Percentiles rank a stretch among this genome's conserved stretches.
Evolutionary conservation across 208 protist species (phyloP).

Genomic region (Vickermania spadyakhi): DNA sequence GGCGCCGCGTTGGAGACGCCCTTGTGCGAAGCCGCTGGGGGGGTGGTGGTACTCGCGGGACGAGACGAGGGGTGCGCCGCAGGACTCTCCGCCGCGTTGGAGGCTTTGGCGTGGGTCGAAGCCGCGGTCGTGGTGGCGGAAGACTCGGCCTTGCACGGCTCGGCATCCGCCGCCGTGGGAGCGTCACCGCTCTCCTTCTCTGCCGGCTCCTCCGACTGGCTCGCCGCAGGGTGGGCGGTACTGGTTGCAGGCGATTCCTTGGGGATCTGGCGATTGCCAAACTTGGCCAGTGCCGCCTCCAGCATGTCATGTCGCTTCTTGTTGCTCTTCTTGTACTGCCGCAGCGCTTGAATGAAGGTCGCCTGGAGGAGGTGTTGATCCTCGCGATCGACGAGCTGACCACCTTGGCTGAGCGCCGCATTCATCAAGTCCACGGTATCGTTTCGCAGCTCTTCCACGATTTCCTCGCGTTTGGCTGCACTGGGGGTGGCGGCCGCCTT

Average conservation of each 20-base stretch:
- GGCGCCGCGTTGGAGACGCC: too few relatives aligned
- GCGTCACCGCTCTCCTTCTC: background rate
- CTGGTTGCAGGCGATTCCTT: slow-evolving; percentile 19
- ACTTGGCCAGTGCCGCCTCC: slow-evolving; percentile 62
- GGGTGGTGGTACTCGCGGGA: background rate
- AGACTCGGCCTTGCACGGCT: slow-evolving; percentile 1
- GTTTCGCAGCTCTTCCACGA: slow-evolving; percentile 53
- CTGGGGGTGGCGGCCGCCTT: slow-evolving; percentile 20
- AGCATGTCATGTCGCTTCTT: slow-evolving; percentile 81
- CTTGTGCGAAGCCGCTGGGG: background rate
- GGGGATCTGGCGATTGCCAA: slow-evolving; percentile 41
- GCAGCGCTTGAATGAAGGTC: slow-evolving; percentile 62
- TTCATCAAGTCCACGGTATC: slow-evolving; percentile 85
- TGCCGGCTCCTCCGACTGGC: slow-evolving; percentile 3
- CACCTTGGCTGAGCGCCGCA: slow-evolving; percentile 76
- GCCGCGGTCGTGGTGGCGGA: background rate
- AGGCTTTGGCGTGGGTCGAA: background rate
- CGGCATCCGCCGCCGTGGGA: background rate
- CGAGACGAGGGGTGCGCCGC: background rate
- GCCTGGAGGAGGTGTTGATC: slow-evolving; percentile 82
- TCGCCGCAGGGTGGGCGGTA: slow-evolving; percentile 14
- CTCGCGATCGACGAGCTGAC: slow-evolving; percentile 79
- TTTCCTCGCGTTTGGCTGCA: slow-evolving; percentile 47
- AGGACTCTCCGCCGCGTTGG: background rate
- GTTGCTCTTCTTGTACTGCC: slow-evolving; percentile 62